Percentiles rank a stretch among this genome's conserved stretches.
Conservation (phyloP, 768 basidiomycete genomes). For the Calocybe cyanea region DNA sequence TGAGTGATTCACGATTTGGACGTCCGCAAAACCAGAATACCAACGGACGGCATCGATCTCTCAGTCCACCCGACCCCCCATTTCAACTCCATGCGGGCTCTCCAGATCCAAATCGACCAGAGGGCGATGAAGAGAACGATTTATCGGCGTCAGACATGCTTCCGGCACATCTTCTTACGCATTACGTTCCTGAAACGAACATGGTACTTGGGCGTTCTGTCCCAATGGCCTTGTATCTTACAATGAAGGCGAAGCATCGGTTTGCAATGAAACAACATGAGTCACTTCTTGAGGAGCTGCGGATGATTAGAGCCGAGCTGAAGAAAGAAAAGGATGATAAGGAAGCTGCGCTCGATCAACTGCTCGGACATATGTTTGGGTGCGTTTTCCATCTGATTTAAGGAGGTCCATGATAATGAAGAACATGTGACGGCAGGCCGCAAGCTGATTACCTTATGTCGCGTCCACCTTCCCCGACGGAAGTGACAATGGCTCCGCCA, state of each 20-base stretch:
- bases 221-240: constrained; percentile 65
- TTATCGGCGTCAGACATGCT: constrained; percentile 40
- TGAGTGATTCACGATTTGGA: constrained; percentile 27
- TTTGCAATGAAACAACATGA: constrained; percentile 69
- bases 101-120: constrained; percentile 15
- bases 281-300: constrained; percentile 61
- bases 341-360: constrained; percentile 54
- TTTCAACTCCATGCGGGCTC: constrained; percentile 9
- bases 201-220: constrained; percentile 69
- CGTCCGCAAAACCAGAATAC: constrained; percentile 3
- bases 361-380: constrained; percentile 51
- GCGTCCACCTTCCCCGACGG: constrained; percentile 14
- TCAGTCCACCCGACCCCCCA: constrained; percentile 13
- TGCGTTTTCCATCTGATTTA: constrained; percentile 22
- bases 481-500: constrained; percentile 7
- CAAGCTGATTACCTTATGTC: constrained; percentile 24
- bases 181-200: constrained; percentile 54
- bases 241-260: constrained; percentile 73
- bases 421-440: no score
- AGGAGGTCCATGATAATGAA: no score
- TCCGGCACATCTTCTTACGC: constrained; percentile 49
- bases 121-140: constrained; percentile 37
- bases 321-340: constrained; percentile 54
- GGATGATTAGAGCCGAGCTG: constrained; percentile 46
- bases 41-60: constrained; percentile 20